phyloP scores from a whole-genome alignment of 108 stramenopile genomes.

The Cyclotella baltica region DNA sequence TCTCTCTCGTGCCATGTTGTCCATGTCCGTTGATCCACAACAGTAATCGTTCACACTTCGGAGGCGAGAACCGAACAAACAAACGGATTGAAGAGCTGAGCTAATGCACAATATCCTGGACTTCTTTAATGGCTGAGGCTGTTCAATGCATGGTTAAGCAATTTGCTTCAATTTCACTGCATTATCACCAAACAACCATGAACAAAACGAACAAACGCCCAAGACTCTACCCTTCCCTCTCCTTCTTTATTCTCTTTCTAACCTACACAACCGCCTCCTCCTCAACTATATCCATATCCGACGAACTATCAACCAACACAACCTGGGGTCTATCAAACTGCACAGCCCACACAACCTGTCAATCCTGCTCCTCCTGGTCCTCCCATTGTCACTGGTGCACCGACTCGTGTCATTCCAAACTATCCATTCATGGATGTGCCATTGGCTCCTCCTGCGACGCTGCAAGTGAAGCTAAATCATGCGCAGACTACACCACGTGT shows the following conservation, averaged over 20 bases:
- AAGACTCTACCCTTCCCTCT: not conserved
- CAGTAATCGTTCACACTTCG: too few relatives aligned
- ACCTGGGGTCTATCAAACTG: constrained; percentile 43
- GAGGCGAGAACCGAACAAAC: too few relatives aligned
- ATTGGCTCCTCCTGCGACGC: constrained; percentile 71
- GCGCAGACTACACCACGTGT: constrained; percentile 44
- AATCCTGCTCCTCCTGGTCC: constrained; percentile 64
- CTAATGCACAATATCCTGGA: too few relatives aligned
- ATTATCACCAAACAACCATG: too few relatives aligned
- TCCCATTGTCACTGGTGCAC: constrained; percentile 84
- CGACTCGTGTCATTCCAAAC: constrained; percentile 83
- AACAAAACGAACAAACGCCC: not conserved
- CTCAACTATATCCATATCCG: too few relatives aligned
- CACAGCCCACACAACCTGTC: constrained; percentile 68
- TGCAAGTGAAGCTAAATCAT: constrained; percentile 7
- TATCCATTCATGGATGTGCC: constrained; percentile 73
- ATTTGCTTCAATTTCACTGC: too few relatives aligned
- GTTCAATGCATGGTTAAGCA: too few relatives aligned
- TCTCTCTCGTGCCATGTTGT: too few relatives aligned
- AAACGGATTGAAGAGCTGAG: too few relatives aligned
- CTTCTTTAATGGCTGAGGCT: too few relatives aligned
- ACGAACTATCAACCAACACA: not conserved
- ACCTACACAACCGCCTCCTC: not conserved
- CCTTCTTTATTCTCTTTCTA: constrained; percentile 2
- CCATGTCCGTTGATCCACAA: too few relatives aligned